Conservation (phyloP, 768 basidiomycete genomes). For the Russula brevipes region DNA sequence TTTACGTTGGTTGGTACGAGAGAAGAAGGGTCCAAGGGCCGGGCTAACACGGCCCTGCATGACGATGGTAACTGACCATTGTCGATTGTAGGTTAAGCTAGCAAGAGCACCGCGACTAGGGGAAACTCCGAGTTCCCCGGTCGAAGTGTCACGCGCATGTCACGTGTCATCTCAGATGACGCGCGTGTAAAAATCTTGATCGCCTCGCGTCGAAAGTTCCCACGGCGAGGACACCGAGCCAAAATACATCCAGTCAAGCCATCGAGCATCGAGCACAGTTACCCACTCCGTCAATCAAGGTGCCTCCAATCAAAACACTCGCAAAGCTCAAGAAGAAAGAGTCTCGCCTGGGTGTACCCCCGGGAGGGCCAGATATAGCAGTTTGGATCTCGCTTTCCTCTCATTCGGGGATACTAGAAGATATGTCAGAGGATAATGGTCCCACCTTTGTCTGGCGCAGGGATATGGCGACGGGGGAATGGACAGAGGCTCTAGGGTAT, state of each 20-base stretch:
- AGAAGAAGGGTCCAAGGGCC: neutral
- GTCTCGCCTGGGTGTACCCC: slow-evolving; percentile 21
- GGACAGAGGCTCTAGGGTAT: slow-evolving; percentile 49
- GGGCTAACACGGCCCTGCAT: too few relatives aligned
- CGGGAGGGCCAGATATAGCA: slow-evolving; percentile 49
- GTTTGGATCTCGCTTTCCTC: slow-evolving; percentile 54
- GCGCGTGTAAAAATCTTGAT: neutral
- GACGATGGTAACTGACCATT: too few relatives aligned
- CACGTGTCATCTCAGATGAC: too few relatives aligned
- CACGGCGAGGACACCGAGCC: neutral
- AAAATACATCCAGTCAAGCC: neutral
- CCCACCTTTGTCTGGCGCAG: slow-evolving; percentile 43
- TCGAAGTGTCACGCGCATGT: too few relatives aligned
- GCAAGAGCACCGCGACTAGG: too few relatives aligned
- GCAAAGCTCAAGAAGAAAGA: slow-evolving; percentile 50
- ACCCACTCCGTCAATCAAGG: slow-evolving; percentile 27
- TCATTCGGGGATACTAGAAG: slow-evolving; percentile 24
- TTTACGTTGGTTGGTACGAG: neutral
- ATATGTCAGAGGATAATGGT: slow-evolving; percentile 33
- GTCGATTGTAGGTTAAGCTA: too few relatives aligned
- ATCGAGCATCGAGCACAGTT: neutral
- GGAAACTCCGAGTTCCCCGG: too few relatives aligned
- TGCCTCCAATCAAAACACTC: slow-evolving; percentile 36
- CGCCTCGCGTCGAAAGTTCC: neutral
- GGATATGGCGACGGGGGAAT: slow-evolving; percentile 49